Evolutionary conservation across 2,329 filamentous ascomycete genomes (phyloP).

Genomic region (Talaromyces verruculosus): DNA sequence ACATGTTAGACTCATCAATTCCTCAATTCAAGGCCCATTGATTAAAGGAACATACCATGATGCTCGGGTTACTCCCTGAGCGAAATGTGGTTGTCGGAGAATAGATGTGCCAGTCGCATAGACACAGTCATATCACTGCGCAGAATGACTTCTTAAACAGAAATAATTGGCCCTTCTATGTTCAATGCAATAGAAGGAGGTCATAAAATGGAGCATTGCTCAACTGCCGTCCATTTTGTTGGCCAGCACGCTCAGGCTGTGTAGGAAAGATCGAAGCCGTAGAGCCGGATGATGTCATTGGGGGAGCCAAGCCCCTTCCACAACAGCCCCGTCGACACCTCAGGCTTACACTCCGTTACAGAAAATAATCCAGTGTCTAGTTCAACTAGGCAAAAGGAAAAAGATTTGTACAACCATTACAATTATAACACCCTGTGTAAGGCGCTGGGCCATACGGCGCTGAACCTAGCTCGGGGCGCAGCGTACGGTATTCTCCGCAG

Average conservation of each 20-base stretch:
- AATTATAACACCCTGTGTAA: no score
- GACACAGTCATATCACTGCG: background rate
- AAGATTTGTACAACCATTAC: no score
- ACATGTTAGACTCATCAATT: background rate
- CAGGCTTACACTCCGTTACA: no score
- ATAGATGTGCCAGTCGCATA: background rate
- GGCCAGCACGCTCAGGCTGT: background rate
- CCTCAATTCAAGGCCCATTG: background rate
- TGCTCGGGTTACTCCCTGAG: background rate
- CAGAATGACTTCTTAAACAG: background rate
- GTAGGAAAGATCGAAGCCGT: background rate
- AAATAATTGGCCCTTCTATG: background rate
- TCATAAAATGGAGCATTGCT: background rate
- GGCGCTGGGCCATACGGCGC: no score
- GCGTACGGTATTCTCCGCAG: no score
- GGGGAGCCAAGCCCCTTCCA: background rate
- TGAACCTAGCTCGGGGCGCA: no score
- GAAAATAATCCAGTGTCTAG: no score
- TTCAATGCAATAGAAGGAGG: background rate
- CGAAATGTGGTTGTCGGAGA: background rate
- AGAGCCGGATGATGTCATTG: background rate
- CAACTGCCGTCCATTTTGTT: slow-evolving; percentile 1
- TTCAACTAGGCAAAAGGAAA: no score
- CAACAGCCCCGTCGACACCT: no score
- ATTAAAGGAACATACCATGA: background rate